Percentiles rank a stretch among this genome's conserved stretches.
Conservation (phyloP, 1,284 basidiomycete genomes). For the Cronartium quercuum region DNA sequence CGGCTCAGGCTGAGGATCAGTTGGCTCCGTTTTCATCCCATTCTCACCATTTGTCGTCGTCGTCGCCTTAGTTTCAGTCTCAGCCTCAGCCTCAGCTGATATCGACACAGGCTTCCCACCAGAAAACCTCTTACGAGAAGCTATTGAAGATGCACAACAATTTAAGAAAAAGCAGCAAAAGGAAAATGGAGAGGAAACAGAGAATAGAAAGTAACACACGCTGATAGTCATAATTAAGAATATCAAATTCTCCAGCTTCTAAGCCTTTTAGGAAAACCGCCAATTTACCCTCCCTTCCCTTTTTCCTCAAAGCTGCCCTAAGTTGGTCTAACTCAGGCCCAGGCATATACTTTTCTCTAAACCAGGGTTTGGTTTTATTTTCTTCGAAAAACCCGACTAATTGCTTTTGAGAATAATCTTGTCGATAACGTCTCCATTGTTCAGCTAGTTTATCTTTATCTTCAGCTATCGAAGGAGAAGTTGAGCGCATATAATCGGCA, state of each 20-base stretch:
- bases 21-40: not conserved
- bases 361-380: slow-evolving; percentile 36
- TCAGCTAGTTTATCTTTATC: slow-evolving; percentile 42
- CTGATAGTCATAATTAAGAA: slow-evolving; percentile 27
- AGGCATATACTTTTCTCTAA: slow-evolving; percentile 35
- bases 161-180: no score
- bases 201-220: slow-evolving; percentile 6
- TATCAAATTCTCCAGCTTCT: slow-evolving; percentile 27
- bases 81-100: not conserved
- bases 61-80: not conserved
- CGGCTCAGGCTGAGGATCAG: not conserved
- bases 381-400: slow-evolving; percentile 42
- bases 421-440: slow-evolving; percentile 44
- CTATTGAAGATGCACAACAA: no score
- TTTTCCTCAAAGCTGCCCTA: slow-evolving; percentile 25
- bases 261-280: slow-evolving; percentile 7
- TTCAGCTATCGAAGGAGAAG: slow-evolving; percentile 40
- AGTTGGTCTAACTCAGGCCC: slow-evolving; percentile 28
- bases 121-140: slow-evolving; percentile 5
- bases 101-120: not conserved
- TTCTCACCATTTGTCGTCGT: not conserved
- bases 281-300: slow-evolving; percentile 27
- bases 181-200: not conserved
- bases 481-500: slow-evolving; percentile 42
- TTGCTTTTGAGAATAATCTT: slow-evolving; percentile 39